Percentiles rank a stretch among this genome's conserved stretches.
These are phyloP conservation scores for Diaporthe vexans DNA, from an alignment of 2,329 filamentous ascomycete species.

Conservation along the genomic window DNA sequence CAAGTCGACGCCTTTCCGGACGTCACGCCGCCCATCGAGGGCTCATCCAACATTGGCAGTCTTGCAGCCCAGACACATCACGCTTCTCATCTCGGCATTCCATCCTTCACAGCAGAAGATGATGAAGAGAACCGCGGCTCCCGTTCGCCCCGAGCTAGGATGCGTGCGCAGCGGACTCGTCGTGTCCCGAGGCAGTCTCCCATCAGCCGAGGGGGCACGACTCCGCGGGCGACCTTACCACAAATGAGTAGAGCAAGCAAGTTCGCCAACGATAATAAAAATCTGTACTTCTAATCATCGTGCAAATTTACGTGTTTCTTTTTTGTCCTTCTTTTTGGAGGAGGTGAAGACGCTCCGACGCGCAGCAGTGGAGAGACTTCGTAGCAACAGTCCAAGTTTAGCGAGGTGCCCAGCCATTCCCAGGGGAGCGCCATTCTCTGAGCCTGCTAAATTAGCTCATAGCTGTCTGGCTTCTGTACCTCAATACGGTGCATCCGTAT, in stretches of 20 bases:
- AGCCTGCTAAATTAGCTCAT: neutral
- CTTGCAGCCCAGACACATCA: neutral
- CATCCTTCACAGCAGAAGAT: neutral
- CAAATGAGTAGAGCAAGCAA: slow-evolving; percentile 19
- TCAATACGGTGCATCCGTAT: too few relatives aligned
- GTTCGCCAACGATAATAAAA: slow-evolving; percentile 32
- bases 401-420: neutral
- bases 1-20: neutral
- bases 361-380: neutral
- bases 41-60: neutral
- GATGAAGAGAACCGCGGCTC: neutral
- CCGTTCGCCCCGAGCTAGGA: neutral
- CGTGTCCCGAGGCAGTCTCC: slow-evolving; percentile 6
- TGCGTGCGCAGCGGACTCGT: neutral
- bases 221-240: neutral
- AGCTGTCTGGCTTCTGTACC: too few relatives aligned
- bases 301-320: too few relatives aligned
- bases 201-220: neutral
- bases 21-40: neutral
- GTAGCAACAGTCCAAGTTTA: neutral
- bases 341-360: neutral
- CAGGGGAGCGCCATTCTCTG: too few relatives aligned
- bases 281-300: slow-evolving; percentile 32
- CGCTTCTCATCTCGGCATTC: neutral
- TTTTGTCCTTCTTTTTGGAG: neutral